These are phyloP conservation scores for Entomortierella lignicola DNA, from an alignment of 192 early-diverging fungal species.

Conservation along the genomic window DNA sequence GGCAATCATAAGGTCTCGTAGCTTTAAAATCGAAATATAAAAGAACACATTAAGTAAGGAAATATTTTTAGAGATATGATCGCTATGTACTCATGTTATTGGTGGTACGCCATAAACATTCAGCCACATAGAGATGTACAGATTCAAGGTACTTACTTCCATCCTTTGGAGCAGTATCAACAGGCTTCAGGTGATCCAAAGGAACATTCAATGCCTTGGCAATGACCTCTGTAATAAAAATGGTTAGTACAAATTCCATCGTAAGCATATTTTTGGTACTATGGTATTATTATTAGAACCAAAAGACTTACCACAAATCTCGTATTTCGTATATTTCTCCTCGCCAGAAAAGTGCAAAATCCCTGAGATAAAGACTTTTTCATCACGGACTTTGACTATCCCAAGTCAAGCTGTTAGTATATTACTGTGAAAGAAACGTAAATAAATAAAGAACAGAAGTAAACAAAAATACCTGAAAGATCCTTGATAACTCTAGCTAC, in stretches of 20 bases:
- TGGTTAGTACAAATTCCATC: not conserved
- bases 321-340: slow-evolving; percentile 75
- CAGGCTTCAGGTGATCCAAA: slow-evolving; percentile 62
- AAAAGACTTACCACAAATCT: slow-evolving; percentile 68
- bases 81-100: too few relatives aligned
- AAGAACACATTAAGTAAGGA: not conserved
- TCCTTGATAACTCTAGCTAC: slow-evolving; percentile 76
- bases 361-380: slow-evolving; percentile 59
- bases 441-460: not conserved
- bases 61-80: too few relatives aligned
- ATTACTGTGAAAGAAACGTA: not conserved
- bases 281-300: not conserved
- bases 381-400: slow-evolving; percentile 50
- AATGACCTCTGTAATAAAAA: slow-evolving; percentile 56
- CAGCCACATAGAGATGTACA: not conserved
- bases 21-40: slow-evolving; percentile 49
- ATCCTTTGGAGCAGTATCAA: slow-evolving; percentile 38
- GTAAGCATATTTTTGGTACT: not conserved
- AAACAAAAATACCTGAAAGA: slow-evolving; percentile 56
- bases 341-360: slow-evolving; percentile 72
- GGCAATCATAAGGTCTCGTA: slow-evolving; percentile 69
- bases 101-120: not conserved
- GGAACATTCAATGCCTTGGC: slow-evolving; percentile 57
- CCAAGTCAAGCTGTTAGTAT: not conserved
- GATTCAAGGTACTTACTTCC: slow-evolving; percentile 36